These are phyloP conservation scores for Glaciozyma martinii DNA, from an alignment of 768 basidiomycete genomes.

Conservation along the genomic window DNA sequence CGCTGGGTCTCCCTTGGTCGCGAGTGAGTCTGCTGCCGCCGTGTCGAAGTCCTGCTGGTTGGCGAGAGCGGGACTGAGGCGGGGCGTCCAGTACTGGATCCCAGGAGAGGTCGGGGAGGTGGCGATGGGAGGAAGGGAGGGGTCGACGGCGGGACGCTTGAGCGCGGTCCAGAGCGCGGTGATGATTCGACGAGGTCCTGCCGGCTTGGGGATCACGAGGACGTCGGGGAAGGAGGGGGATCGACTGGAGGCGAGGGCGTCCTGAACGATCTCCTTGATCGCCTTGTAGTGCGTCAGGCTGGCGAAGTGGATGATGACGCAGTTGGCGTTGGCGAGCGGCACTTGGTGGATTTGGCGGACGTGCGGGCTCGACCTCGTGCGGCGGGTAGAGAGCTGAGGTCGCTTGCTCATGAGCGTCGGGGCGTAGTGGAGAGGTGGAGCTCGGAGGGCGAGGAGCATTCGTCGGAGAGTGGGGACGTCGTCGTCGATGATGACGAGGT, in stretches of 20 bases:
- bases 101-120: conserved; percentile 79
- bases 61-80: conserved; percentile 38
- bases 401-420: conserved; percentile 30
- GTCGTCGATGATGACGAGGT: conserved; percentile 85
- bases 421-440: conserved; percentile 27
- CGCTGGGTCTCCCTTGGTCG: neutral
- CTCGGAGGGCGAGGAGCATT: conserved; percentile 56
- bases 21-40: conserved; percentile 9
- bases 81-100: conserved; percentile 43
- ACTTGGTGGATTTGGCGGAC: conserved; percentile 47
- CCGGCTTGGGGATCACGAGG: conserved; percentile 95
- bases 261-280: conserved; percentile 76
- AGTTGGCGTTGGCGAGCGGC: conserved; percentile 2
- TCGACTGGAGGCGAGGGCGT: conserved; percentile 47
- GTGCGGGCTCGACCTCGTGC: conserved; percentile 64
- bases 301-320: conserved; percentile 79
- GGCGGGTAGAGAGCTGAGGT: conserved; percentile 29
- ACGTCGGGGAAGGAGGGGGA: conserved; percentile 59
- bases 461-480: conserved; percentile 71
- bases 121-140: conserved; percentile 87
- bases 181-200: conserved; percentile 83
- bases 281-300: conserved; percentile 78
- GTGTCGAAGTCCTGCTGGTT: conserved; percentile 29
- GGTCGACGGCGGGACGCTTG: conserved; percentile 76
- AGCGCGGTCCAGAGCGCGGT: conserved; percentile 86